Conservation (phyloP, 2,329 filamentous ascomycete species). For the Trichoderma polysporum region DNA sequence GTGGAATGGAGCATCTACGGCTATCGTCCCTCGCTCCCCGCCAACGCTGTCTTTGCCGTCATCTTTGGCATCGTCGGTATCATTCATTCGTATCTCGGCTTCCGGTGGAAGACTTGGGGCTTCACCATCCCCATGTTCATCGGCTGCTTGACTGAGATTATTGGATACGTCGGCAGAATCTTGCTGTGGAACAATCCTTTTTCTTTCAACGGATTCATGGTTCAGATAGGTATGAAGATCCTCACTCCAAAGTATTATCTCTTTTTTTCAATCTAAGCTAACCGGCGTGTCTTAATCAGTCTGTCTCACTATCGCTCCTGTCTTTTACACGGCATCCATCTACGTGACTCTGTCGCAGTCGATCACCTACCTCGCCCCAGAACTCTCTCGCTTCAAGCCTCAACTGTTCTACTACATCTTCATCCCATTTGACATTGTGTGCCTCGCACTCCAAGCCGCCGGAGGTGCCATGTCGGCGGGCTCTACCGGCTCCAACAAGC, state of each 20-base stretch:
- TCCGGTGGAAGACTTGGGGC: constrained; percentile 48
- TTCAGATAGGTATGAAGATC: constrained; percentile 57
- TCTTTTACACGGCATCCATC: constrained; percentile 59
- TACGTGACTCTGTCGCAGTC: constrained; percentile 59
- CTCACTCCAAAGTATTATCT: neutral
- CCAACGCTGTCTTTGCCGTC: constrained; percentile 52
- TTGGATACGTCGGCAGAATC: constrained; percentile 63
- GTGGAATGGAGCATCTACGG: constrained; percentile 50
- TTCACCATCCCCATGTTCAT: constrained; percentile 53
- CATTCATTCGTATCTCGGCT: constrained; percentile 46
- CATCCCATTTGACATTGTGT: constrained; percentile 57
- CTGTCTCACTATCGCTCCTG: constrained; percentile 54
- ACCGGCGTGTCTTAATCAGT: constrained; percentile 32
- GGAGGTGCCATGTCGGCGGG: constrained; percentile 55
- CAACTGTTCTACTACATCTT: constrained; percentile 48
- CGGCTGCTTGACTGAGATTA: constrained; percentile 57
- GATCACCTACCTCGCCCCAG: constrained; percentile 41
- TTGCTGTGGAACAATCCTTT: constrained; percentile 59
- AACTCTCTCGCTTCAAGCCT: constrained; percentile 45
- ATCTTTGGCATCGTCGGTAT: constrained; percentile 47
- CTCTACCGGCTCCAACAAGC: constrained; percentile 39
- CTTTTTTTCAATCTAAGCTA: neutral
- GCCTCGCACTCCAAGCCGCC: constrained; percentile 56
- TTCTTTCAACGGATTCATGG: constrained; percentile 58
- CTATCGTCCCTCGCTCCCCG: constrained; percentile 54